These are phyloP conservation scores for Ceratocystis huliohia DNA, from an alignment of 2,329 filamentous ascomycete species.

Conservation along the genomic window DNA sequence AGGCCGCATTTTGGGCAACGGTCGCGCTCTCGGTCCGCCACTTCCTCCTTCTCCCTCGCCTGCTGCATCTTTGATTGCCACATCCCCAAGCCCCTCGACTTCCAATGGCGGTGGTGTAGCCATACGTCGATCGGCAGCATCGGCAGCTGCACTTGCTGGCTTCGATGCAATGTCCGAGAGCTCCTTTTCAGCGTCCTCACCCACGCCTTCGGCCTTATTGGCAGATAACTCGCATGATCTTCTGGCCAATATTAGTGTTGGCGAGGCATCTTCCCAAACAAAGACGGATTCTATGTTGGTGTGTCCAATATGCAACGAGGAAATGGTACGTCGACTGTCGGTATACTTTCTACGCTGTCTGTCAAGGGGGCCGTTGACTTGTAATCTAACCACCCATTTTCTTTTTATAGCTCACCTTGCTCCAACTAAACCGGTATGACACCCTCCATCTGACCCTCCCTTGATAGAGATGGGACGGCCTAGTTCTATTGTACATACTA, in stretches of 20 bases:
- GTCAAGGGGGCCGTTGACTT: not conserved
- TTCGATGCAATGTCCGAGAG: conserved; percentile 7
- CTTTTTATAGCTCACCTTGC: conserved; percentile 59
- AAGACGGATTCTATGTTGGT: conserved; percentile 54
- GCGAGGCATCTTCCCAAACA: conserved; percentile 35
- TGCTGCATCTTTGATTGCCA: conserved; percentile 28
- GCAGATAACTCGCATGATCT: conserved; percentile 66
- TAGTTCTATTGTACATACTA: too few species aligned
- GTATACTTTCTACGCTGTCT: too few species aligned
- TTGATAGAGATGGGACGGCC: not conserved
- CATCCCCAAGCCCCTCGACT: conserved; percentile 14
- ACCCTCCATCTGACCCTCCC: not conserved
- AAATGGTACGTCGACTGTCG: conserved; percentile 56
- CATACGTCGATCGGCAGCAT: not conserved
- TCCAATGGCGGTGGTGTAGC: conserved; percentile 9
- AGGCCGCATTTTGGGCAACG: conserved; percentile 79
- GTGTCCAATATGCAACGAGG: conserved; percentile 96
- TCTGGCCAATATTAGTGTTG: conserved; percentile 66
- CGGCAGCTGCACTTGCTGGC: not conserved
- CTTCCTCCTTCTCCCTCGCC: conserved; percentile 28
- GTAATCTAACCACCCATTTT: conserved; percentile 11
- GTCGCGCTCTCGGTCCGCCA: conserved; percentile 64
- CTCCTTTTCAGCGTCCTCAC: conserved; percentile 48
- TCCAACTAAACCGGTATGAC: conserved; percentile 69
- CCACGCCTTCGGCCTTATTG: conserved; percentile 50